Conservation (phyloP, 257 asterid genomes). For the Verbascum thapsus region DNA sequence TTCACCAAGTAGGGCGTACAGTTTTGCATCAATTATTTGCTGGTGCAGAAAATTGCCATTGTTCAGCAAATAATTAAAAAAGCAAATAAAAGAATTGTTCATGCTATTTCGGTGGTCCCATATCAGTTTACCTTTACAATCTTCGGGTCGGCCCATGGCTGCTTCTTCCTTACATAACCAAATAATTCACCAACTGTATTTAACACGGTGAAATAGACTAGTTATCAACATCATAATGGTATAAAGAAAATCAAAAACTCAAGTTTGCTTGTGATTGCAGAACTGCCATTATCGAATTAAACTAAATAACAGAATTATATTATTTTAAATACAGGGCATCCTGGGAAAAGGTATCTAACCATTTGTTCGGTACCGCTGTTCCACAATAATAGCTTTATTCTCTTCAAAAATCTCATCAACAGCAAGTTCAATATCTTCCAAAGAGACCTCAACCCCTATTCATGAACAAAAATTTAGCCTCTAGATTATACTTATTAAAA, state of each 20-base stretch:
- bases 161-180: constrained; percentile 75
- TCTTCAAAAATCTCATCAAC: constrained; percentile 73
- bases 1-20: constrained; percentile 76
- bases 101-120: constrained; percentile 11
- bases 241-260: constrained; percentile 1
- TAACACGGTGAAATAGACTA: constrained; percentile 20
- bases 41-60: constrained; percentile 34
- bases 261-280: background rate
- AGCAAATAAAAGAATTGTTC: background rate
- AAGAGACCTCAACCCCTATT: constrained; percentile 80
- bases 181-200: constrained; percentile 78
- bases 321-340: background rate
- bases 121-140: constrained; percentile 65
- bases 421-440: constrained; percentile 59
- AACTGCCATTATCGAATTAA: background rate
- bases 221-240: constrained; percentile 22
- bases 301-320: background rate
- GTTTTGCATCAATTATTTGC: constrained; percentile 75
- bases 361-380: constrained; percentile 82
- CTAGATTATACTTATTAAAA: constrained; percentile 9
- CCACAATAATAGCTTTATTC: constrained; percentile 57
- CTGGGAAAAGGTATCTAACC: constrained; percentile 51
- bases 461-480: constrained; percentile 24
- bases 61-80: constrained; percentile 23
- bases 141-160: constrained; percentile 94